Evolutionary conservation across 1,284 basidiomycete genomes (phyloP).

Genomic region (Coniferiporia weirii): DNA sequence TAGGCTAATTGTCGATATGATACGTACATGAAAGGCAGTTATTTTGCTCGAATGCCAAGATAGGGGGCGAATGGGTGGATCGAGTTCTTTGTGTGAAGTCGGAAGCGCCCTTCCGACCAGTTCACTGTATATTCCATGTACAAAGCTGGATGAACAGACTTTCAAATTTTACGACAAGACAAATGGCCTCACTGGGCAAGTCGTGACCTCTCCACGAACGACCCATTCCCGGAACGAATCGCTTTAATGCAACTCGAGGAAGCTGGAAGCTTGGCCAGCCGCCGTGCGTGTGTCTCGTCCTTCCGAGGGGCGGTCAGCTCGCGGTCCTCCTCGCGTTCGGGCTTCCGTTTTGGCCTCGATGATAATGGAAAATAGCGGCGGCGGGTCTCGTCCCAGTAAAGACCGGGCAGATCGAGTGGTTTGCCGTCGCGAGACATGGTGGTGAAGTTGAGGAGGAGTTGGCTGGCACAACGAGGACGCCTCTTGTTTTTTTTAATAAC

Average conservation of each 20-base stretch:
- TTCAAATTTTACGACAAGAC: background rate
- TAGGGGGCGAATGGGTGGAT: slow-evolving; percentile 3
- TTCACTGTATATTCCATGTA: slow-evolving; percentile 1
- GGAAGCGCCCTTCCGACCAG: slow-evolving; percentile 1
- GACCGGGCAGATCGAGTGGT: slow-evolving; percentile 12
- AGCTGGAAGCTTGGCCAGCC: no score
- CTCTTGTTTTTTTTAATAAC: no score
- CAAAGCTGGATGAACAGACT: background rate
- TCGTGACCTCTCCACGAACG: background rate
- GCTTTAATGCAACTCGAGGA: background rate
- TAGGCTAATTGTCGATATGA: background rate
- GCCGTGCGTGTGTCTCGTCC: background rate
- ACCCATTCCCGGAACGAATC: background rate
- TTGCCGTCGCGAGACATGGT: slow-evolving; percentile 13
- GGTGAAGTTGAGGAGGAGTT: background rate
- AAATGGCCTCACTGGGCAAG: slow-evolving; percentile 5
- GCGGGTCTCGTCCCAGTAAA: slow-evolving; percentile 15
- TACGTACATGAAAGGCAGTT: slow-evolving; percentile 5
- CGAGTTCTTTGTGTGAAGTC: slow-evolving; percentile 1
- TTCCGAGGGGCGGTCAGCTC: background rate
- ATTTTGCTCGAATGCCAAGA: slow-evolving; percentile 3
- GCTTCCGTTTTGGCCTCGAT: slow-evolving; percentile 7
- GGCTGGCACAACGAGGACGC: background rate
- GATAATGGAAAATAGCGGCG: slow-evolving; percentile 15
- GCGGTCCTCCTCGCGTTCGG: background rate